phyloP scores from a whole-genome alignment of 1,284 basidiomycete genomes.

The Coniferiporia weirii region DNA sequence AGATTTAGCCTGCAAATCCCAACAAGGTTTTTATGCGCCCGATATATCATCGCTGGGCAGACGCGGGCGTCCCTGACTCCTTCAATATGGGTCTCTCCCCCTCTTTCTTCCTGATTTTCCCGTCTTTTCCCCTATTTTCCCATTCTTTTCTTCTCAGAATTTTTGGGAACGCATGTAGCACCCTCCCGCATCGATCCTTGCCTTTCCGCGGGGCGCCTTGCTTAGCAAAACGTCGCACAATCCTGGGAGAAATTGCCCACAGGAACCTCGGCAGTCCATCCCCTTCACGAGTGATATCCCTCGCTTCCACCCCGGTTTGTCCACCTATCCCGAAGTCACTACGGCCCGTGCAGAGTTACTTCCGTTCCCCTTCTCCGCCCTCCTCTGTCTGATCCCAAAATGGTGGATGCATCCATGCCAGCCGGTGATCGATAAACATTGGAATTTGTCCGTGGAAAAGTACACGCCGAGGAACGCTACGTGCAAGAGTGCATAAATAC shows the following conservation, averaged over 20 bases:
- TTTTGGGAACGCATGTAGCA: neutral
- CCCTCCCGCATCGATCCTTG: neutral
- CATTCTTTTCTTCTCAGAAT: neutral
- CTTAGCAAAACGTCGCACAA: neutral
- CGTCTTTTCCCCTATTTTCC: neutral
- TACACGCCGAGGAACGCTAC: neutral
- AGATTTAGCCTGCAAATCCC: conserved; percentile 6
- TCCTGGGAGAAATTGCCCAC: neutral
- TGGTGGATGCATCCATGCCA: no score
- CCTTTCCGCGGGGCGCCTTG: neutral
- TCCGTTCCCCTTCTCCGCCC: no score
- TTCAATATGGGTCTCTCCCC: neutral
- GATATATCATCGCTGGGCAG: neutral
- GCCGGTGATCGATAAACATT: neutral
- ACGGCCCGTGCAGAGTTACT: no score
- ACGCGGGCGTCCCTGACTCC: neutral
- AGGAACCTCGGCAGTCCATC: neutral
- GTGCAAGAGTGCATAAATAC: neutral
- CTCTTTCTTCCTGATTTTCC: neutral
- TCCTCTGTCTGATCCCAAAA: no score
- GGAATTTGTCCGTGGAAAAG: conserved; percentile 3
- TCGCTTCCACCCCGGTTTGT: neutral
- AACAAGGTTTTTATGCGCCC: neutral
- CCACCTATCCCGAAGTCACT: no score
- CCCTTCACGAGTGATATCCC: neutral